Evolutionary conservation across 148 eudicot species (phyloP).

Genomic region (Amaranthus hypochondriacus): DNA sequence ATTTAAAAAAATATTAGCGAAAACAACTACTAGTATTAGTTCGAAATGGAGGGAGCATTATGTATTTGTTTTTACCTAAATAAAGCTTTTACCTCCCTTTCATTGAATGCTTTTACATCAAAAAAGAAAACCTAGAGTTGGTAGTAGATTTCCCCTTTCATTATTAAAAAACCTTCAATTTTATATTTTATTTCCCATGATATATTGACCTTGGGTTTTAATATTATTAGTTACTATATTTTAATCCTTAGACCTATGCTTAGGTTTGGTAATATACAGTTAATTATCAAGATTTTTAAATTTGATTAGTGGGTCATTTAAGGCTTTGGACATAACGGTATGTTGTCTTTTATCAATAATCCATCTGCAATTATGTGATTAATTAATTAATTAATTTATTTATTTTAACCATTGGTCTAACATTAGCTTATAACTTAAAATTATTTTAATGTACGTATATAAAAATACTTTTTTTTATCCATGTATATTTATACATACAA

Average conservation of each 20-base stretch:
- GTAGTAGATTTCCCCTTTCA: slow-evolving; percentile 4
- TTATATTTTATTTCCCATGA: background rate
- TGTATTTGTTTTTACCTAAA: background rate
- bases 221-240: background rate
- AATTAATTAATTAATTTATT: background rate
- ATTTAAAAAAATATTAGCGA: too few species aligned
- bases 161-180: background rate
- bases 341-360: slow-evolving; percentile 16
- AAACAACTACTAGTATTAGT: too few species aligned
- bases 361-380: slow-evolving; percentile 12
- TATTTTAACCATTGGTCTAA: slow-evolving; percentile 19
- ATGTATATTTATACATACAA: slow-evolving; percentile 7
- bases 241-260: slow-evolving; percentile 7
- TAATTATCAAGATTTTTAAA: background rate
- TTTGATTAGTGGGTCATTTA: slow-evolving; percentile 15
- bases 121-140: slow-evolving; percentile 8
- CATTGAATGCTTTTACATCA: slow-evolving; percentile 12
- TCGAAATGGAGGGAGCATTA: background rate
- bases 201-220: slow-evolving; percentile 17
- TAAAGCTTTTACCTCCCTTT: slow-evolving; percentile 11
- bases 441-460: slow-evolving; percentile 8
- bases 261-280: slow-evolving; percentile 2
- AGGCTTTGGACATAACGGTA: slow-evolving; percentile 12
- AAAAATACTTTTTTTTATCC: slow-evolving; percentile 9
- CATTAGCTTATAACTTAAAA: background rate